phyloP scores from a whole-genome alignment of 495 filamentous ascomycete genomes.

The Stereocaulon alpinum region DNA sequence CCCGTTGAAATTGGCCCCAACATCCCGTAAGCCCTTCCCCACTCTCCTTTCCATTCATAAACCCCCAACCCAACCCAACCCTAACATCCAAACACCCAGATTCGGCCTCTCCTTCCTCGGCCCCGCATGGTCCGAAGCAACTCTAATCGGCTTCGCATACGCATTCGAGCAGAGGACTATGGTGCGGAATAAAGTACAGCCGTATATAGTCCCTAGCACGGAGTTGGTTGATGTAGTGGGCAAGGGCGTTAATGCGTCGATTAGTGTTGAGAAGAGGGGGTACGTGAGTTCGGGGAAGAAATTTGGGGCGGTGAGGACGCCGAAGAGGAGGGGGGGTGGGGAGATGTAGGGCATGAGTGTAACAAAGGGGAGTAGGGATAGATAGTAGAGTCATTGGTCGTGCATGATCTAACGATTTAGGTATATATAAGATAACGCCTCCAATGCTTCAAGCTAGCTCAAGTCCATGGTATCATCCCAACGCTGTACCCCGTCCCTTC shows the following conservation, averaged over 20 bases:
- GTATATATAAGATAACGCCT: not conserved
- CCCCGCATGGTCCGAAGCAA: conserved; percentile 41
- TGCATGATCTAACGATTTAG: not conserved
- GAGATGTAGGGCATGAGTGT: not conserved
- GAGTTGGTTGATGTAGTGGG: conserved; percentile 36
- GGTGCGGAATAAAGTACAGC: conserved; percentile 35
- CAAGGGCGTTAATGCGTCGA: not conserved
- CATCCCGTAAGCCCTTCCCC: conserved; percentile 28
- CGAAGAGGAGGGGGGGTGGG: not conserved
- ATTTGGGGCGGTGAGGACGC: not conserved
- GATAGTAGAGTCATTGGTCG: too few relatives aligned
- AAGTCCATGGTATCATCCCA: too few relatives aligned
- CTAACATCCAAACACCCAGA: conserved; percentile 5
- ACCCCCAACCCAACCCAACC: not conserved
- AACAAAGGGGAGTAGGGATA: too few relatives aligned
- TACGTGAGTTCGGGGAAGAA: not conserved
- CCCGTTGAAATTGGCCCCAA: conserved; percentile 37
- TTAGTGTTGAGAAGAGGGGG: not conserved
- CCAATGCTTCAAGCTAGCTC: too few relatives aligned
- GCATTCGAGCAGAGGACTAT: conserved; percentile 58
- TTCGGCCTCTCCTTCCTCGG: conserved; percentile 54
- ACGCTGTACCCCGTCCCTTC: not conserved
- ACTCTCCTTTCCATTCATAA: too few relatives aligned
- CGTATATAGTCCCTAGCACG: conserved; percentile 39
- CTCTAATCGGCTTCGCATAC: conserved; percentile 54